Percentiles rank a stretch among this genome's conserved stretches.
Conservation (phyloP, 225 moss, liverwort and hornwort species). For the Takakia lepidozioides region DNA sequence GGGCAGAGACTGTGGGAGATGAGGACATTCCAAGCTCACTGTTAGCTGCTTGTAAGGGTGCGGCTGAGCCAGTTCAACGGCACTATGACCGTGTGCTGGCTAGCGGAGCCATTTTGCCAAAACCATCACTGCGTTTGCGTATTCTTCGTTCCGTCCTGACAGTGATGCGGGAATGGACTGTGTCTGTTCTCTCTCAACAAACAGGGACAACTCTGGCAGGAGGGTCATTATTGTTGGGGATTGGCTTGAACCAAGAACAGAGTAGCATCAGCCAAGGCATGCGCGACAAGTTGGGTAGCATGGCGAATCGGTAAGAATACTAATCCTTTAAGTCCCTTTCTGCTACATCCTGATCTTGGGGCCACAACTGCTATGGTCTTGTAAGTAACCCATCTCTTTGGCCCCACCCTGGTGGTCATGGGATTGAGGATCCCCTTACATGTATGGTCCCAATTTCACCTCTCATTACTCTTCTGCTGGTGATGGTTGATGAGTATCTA, state of each 20-base stretch:
- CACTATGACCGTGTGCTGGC: conserved; percentile 88
- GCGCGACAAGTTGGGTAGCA: conserved; percentile 80
- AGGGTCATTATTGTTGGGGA: conserved; percentile 49
- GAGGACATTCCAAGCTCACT: conserved; percentile 87
- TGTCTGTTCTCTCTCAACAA: conserved; percentile 52
- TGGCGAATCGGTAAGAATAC: conserved; percentile 71
- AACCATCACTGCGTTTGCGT: conserved; percentile 68
- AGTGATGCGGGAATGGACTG: conserved; percentile 93
- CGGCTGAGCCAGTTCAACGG: conserved; percentile 92
- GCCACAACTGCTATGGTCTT: too few species aligned
- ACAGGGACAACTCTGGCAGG: conserved; percentile 56
- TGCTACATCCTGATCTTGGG: too few species aligned
- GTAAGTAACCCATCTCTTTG: too few species aligned
- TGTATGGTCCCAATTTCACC: too few species aligned
- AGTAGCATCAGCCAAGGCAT: conserved; percentile 59
- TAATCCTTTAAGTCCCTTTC: too few species aligned
- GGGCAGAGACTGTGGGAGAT: conserved; percentile 65
- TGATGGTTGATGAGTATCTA: too few species aligned
- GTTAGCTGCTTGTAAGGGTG: conserved; percentile 86
- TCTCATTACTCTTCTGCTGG: too few species aligned
- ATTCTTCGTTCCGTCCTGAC: conserved; percentile 92
- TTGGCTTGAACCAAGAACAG: conserved; percentile 56
- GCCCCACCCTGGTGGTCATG: too few species aligned
- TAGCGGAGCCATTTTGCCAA: conserved; percentile 86
- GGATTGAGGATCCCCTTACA: too few species aligned